A percentile compares a stretch with the other conserved stretches of the same genome.
Evolutionary conservation across 1,284 basidiomycete species (phyloP).

Genomic region (Ceratorhiza oryzae-sativae): DNA sequence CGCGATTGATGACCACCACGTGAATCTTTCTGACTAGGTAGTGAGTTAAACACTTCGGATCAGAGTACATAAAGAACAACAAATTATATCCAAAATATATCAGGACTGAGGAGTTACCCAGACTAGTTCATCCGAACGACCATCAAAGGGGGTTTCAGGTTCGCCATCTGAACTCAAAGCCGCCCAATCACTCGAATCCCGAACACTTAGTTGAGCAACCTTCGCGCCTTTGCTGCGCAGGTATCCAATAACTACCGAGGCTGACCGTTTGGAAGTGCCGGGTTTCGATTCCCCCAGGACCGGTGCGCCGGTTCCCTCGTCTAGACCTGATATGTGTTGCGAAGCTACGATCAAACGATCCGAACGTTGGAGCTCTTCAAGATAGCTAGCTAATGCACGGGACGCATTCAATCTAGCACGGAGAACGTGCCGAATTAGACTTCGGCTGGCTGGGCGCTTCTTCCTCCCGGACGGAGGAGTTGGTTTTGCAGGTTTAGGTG

Average conservation of each 20-base stretch:
- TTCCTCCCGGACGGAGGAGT: slow-evolving; percentile 48
- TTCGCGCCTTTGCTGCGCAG: slow-evolving; percentile 32
- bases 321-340: slow-evolving; percentile 60
- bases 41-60: neutral
- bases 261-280: neutral
- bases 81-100: neutral
- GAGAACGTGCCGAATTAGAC: slow-evolving; percentile 84
- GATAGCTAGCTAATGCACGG: slow-evolving; percentile 71
- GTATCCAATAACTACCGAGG: slow-evolving; percentile 5
- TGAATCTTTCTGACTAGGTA: neutral
- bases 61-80: slow-evolving; percentile 2
- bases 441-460: slow-evolving; percentile 71
- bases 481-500: slow-evolving; percentile 49
- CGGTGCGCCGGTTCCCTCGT: neutral
- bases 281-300: neutral
- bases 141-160: slow-evolving; percentile 28
- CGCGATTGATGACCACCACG: neutral
- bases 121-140: slow-evolving; percentile 21
- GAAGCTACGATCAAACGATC: slow-evolving; percentile 64
- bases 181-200: slow-evolving; percentile 31
- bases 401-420: slow-evolving; percentile 80
- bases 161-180: slow-evolving; percentile 36
- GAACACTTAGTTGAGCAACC: slow-evolving; percentile 21
- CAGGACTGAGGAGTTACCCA: slow-evolving; percentile 34
- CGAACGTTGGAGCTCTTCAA: slow-evolving; percentile 67